phyloP scores from a whole-genome alignment of 1,139 yeast species.

The Kluyveromyces marxianus region DNA sequence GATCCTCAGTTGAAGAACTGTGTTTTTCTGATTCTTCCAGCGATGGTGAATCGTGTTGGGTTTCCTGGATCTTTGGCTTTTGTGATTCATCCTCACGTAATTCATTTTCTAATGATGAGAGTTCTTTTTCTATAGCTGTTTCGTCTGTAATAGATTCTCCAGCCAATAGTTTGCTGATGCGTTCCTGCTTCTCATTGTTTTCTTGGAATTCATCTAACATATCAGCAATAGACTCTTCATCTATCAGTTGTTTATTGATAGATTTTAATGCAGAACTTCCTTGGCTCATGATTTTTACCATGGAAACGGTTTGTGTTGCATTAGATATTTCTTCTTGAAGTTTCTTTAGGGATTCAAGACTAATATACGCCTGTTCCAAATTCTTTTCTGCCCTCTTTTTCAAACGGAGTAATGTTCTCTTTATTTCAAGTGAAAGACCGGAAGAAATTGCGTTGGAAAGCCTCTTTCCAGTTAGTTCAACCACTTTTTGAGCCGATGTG shows the following conservation, averaged over 20 bases:
- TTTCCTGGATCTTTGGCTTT: background rate
- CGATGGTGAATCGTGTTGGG: background rate
- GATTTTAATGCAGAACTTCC: slow-evolving; percentile 31
- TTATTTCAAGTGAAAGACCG: slow-evolving; percentile 12
- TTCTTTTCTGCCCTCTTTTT: slow-evolving; percentile 31
- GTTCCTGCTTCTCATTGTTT: slow-evolving; percentile 33
- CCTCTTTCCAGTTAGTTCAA: background rate
- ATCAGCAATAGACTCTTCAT: slow-evolving; percentile 30
- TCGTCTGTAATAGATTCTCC: slow-evolving; percentile 21
- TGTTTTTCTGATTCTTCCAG: background rate
- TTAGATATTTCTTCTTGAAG: slow-evolving; percentile 42
- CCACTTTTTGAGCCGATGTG: background rate
- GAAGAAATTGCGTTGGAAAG: slow-evolving; percentile 9
- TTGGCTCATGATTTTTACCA: slow-evolving; percentile 34
- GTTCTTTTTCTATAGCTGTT: slow-evolving; percentile 36
- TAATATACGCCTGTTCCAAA: slow-evolving; percentile 29
- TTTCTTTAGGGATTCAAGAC: slow-evolving; percentile 35
- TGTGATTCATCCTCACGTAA: background rate
- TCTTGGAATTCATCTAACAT: slow-evolving; percentile 38
- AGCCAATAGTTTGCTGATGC: slow-evolving; percentile 34
- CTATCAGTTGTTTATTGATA: slow-evolving; percentile 25
- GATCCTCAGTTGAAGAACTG: background rate
- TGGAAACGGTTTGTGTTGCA: slow-evolving; percentile 37
- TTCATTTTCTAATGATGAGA: slow-evolving; percentile 16
- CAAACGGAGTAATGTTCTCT: slow-evolving; percentile 22